phyloP scores from a whole-genome alignment of 2,329 filamentous ascomycete genomes.

The Botrytis sinoallii region DNA sequence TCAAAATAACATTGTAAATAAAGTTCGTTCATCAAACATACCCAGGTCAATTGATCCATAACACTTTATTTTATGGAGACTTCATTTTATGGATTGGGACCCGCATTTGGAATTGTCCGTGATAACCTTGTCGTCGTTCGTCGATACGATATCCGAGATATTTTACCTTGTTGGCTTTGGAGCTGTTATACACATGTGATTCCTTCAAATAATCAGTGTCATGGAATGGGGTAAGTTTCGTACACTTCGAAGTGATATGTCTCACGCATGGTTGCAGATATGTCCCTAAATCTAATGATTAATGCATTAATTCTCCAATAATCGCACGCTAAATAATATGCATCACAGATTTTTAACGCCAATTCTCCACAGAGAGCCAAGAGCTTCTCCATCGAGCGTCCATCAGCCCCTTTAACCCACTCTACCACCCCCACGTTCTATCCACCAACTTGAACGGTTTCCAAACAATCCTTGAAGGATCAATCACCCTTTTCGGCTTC shows the following conservation, averaged over 20 bases:
- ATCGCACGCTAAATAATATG: not conserved
- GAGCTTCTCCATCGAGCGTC: not conserved
- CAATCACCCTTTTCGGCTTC: conserved; percentile 75
- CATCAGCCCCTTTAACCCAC: not conserved
- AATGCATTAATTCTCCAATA: not conserved
- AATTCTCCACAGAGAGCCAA: not conserved
- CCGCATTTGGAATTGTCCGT: not conserved
- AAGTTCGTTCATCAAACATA: not conserved
- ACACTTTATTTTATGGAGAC: not conserved
- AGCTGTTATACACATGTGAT: not conserved
- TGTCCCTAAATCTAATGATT: not conserved
- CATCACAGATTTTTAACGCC: not conserved
- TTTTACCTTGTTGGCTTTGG: not conserved
- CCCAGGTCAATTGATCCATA: not conserved
- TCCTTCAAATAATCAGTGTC: not conserved
- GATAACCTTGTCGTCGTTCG: not conserved
- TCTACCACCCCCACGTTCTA: conserved; percentile 91
- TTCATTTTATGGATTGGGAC: not conserved
- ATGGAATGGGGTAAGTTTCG: not conserved
- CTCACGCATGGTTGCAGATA: not conserved
- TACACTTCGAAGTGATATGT: not conserved
- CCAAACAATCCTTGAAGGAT: conserved; percentile 80
- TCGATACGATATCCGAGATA: not conserved
- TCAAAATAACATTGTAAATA: not conserved
- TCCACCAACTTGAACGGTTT: conserved; percentile 88